Evolutionary conservation across 2,329 filamentous ascomycete genomes (phyloP), one percentile per base, ranked within the genome.

Genomic region (Westerdykella sp.): DNA sequence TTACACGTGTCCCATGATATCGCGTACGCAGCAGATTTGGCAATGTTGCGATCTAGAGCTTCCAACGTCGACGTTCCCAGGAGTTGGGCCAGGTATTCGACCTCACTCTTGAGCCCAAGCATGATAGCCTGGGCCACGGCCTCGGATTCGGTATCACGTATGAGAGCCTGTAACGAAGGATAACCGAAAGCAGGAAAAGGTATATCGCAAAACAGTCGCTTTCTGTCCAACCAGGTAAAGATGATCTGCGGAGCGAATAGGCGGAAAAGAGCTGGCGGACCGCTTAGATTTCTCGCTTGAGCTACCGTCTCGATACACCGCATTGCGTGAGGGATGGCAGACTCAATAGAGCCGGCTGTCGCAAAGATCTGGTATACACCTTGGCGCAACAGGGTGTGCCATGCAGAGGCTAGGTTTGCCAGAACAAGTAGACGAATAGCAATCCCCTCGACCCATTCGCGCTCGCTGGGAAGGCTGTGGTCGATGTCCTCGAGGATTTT

Each of bases 351-450:
- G 1, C 85, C 87, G 1, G 90, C 86, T 0, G 85, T 88, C 63
- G 97, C 93, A 55, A 97, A 95, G 16, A 97, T 89, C 63, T 93
- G 85, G 63, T 96, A 98, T 14, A 95, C 85, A 51, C 88, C 89
- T 50, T 85, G 81, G 40, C 90, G 83, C 35, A 96, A 75, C 15
- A 97, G 74, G 0, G 90, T 95, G 46, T 88, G 83, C 87, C 91
- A 97, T 40, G 74, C 71, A 23, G 87, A 86, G 18, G 86, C 93
- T 45, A 98, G 71, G 43, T 81, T 81, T 1, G 85, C 80, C 10
- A 97, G 71, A 7, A 87, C 79, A 48, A 86, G 79, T 2, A 97
- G 70, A 5, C 93, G 83, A 50, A 95, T 78, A 0, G 88, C 87
- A 53, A 97, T 91, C 0, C 89, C 91, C 65, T 96, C 90, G 11